These are phyloP conservation scores for Cyberlindnera japonica DNA, from an alignment of 805 yeast genomes.

Conservation along the genomic window DNA sequence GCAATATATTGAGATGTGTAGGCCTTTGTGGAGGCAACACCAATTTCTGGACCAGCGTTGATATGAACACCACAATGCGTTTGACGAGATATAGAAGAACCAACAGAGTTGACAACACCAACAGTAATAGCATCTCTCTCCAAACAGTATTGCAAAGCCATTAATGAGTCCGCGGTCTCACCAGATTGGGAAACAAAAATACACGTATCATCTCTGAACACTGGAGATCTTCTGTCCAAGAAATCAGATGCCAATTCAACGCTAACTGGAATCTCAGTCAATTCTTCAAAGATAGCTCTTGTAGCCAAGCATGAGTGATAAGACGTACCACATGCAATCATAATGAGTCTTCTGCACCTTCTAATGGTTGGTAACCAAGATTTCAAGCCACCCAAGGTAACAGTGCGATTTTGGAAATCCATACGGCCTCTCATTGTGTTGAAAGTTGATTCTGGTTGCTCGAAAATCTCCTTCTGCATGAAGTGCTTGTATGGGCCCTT, in stretches of 20 bases:
- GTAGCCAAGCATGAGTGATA: slow-evolving; percentile 98
- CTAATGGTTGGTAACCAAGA: slow-evolving; percentile 83
- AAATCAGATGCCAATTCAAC: slow-evolving; percentile 94
- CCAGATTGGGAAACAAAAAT: slow-evolving; percentile 98
- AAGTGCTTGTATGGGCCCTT: slow-evolving; percentile 94
- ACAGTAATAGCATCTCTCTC: slow-evolving; percentile 97
- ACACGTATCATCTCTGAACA: slow-evolving; percentile 96
- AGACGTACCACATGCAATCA: slow-evolving; percentile 99
- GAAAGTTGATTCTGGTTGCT: slow-evolving; percentile 97
- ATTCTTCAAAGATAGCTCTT: slow-evolving; percentile 92
- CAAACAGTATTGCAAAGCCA: slow-evolving; percentile 90
- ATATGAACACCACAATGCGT: slow-evolving; percentile 99
- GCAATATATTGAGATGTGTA: slow-evolving; percentile 98
- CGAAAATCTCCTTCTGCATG: slow-evolving; percentile 98
- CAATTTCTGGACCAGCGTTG: slow-evolving; percentile 99
- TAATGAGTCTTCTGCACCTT: slow-evolving; percentile 90
- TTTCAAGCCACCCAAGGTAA: slow-evolving; percentile 87
- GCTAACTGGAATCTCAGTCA: slow-evolving; percentile 89
- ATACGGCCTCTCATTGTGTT: slow-evolving; percentile 99
- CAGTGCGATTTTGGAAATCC: slow-evolving; percentile 75
- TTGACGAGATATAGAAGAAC: slow-evolving; percentile 93
- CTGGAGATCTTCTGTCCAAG: slow-evolving; percentile 93
- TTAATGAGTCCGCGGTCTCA: slow-evolving; percentile 96
- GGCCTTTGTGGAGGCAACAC: slow-evolving; percentile 98
- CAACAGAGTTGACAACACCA: slow-evolving; percentile 96